These are phyloP conservation scores for Ballota nigra DNA, from an alignment of 257 asterid species.

Conservation along the genomic window DNA sequence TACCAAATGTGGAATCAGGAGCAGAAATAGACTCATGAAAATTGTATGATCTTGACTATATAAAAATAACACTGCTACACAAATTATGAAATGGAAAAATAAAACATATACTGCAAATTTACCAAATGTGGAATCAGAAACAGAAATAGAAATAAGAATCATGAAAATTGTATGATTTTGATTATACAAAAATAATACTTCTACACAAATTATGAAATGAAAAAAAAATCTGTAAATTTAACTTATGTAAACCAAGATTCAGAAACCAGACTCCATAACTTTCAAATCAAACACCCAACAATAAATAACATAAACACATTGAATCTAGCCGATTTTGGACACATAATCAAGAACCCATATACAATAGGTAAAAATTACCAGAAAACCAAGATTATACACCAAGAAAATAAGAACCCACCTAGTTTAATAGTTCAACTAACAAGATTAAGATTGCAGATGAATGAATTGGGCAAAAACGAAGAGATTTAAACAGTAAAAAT, in stretches of 20 bases:
- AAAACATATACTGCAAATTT: no score
- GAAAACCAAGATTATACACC: background rate
- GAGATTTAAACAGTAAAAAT: background rate
- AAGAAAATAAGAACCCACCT: background rate
- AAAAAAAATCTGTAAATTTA: no score
- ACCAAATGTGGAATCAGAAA: no score
- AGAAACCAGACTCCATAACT: background rate
- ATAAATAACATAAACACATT: background rate
- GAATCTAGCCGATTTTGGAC: background rate
- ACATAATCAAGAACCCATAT: background rate
- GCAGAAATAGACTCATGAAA: no score
- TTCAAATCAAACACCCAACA: conserved; percentile 9
- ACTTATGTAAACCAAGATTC: background rate
- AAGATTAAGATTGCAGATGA: background rate
- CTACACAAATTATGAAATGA: no score
- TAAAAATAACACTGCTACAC: no score
- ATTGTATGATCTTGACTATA: no score
- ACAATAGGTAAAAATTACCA: background rate
- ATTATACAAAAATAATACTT: no score
- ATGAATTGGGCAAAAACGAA: background rate
- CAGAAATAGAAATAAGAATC: no score
- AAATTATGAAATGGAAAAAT: no score
- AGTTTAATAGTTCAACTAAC: conserved; percentile 5
- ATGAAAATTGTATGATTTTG: no score
- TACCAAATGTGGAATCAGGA: no score